Base-by-base conservation (phyloP, 2,329 filamentous ascomycete species). In the Aspergillus caelatus region DNA sequence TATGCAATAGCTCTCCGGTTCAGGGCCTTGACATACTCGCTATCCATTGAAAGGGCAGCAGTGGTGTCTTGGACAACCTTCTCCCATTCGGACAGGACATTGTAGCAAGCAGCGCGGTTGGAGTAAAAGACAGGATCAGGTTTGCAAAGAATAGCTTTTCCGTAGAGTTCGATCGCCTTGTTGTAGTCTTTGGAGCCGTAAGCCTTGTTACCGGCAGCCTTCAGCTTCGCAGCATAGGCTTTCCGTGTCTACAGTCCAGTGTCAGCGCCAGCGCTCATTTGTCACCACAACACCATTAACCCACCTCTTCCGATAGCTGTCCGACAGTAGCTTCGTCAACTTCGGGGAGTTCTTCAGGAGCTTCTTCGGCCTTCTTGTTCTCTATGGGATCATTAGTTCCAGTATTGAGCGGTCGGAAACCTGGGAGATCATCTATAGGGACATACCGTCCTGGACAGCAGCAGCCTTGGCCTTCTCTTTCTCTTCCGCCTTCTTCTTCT, bases 111-210 rank as follows among this genome's bases (percentile, higher is more conserved):
- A 62, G 95, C 95, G 72, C 95, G 91, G 86, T 99, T 99, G 68
- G 95, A 98, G 86, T 96, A 99, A 85, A 95, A 99, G 78, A 99
- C 94, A 36, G 95, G 93, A 75, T 99, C 95, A 62, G 94, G 91
- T 83, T 95, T 96, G 90, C 95, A 98, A 58, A 98, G 83, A 72
- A 99, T 96, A 57, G 95, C 95, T 82, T 96, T 92, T 70, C 92
- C 92, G 82, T 99, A 99, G 41, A 99, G 88, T 5, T 94, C 91
- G 76, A 99, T 99, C 70, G 95, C 95, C 73, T 88, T 89, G 80
- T 93, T 90, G 82, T 97, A 97, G 74, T 96, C 91, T 82, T 97
- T 98, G 70, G 89, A 89, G 65, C 93, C 93, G 75, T 97, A 99
- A 9, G 95, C 93, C 82, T 95, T 96, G 85, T 99, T 99, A 65